Base-by-base conservation (phyloP, 2,329 filamentous ascomycete species). In the Cladorrhinum sp. region DNA sequence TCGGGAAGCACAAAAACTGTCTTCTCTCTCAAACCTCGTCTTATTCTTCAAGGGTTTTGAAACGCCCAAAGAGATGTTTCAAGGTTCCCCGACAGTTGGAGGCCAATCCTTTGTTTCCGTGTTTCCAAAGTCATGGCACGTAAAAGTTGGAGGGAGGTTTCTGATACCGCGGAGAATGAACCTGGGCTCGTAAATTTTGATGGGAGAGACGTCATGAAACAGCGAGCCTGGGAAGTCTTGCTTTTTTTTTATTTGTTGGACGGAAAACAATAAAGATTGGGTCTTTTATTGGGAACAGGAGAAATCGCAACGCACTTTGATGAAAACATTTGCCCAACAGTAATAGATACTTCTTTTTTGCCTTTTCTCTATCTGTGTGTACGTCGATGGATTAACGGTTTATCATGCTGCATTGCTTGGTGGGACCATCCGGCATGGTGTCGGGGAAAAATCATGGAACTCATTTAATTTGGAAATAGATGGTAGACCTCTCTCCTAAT, bases 171-270 rank as follows among this genome's bases (percentile, higher is more conserved):
- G 62, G 62, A 60, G 50, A 51, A 53, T 36, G 63, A 66, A 70
- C 41, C 51, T 55, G 55, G 59, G 50, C 49, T 49, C 2, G 57
- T 41, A 41, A 41, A 65, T 75, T 77, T 76, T 81, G 81, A 78
- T 82, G 81, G 81, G 81, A 86, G 84, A 81, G 83, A 87, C 84
- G 84, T 80, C 80, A 79, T 77, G 76, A 75, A 75, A 54, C 70
- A 68, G 72, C 77, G 72, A 64, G 45, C 12, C 6, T 32, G 6
- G 6, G 27, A 32, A 7, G 9, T 41, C 16, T 41, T 41, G 36
- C n/a, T 18, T 41, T 50, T 53, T 63, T 58, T 58, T 57, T 65
- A 22, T 18, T 41, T 41, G 36, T 41, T 41, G 16, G 36, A 41
- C n/a, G 36, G n/a, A 16, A 41, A 16, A 5, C 6, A 41, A 41